Evolutionary conservation across 192 early-diverging fungal genomes (phyloP).

Genomic region (Allomyces macrogynus): DNA sequence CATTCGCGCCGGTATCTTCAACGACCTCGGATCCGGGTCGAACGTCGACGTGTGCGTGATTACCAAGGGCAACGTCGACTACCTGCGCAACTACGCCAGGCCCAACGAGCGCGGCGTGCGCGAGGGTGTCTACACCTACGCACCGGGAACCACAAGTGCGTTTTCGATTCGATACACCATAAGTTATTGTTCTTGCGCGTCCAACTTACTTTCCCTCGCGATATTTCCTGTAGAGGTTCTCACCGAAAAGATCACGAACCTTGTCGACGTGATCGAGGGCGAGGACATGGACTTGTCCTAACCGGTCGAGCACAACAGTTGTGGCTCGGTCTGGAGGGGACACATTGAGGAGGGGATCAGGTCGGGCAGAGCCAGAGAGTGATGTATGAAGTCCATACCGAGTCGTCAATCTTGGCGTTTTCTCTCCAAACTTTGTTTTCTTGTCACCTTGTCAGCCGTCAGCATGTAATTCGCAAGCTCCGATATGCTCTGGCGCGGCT

Average conservation of each 20-base stretch:
- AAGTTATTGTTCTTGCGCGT: not conserved
- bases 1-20: constrained; percentile 95
- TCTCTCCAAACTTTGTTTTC: too few species aligned
- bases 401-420: too few species aligned
- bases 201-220: constrained; percentile 3
- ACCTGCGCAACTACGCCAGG: constrained; percentile 58
- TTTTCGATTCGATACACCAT: constrained; percentile 2
- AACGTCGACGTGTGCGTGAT: constrained; percentile 92
- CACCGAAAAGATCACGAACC: constrained; percentile 23
- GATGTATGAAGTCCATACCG: too few species aligned
- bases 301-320: too few species aligned
- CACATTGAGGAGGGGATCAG: too few species aligned
- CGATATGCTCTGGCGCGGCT: too few species aligned
- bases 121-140: constrained; percentile 61
- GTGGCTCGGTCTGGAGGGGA: too few species aligned
- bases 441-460: too few species aligned
- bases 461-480: too few species aligned
- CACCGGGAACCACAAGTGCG: constrained; percentile 22
- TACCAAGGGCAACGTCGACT: constrained; percentile 62
- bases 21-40: constrained; percentile 92
- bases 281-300: constrained; percentile 38
- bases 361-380: too few species aligned
- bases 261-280: constrained; percentile 39
- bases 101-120: constrained; percentile 78
- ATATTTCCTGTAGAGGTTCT: constrained; percentile 18